Percentiles rank a stretch among this genome's conserved stretches.
phyloP scores from a whole-genome alignment of 2,329 filamentous ascomycete genomes.

The Pestalotiopsis sp. region DNA sequence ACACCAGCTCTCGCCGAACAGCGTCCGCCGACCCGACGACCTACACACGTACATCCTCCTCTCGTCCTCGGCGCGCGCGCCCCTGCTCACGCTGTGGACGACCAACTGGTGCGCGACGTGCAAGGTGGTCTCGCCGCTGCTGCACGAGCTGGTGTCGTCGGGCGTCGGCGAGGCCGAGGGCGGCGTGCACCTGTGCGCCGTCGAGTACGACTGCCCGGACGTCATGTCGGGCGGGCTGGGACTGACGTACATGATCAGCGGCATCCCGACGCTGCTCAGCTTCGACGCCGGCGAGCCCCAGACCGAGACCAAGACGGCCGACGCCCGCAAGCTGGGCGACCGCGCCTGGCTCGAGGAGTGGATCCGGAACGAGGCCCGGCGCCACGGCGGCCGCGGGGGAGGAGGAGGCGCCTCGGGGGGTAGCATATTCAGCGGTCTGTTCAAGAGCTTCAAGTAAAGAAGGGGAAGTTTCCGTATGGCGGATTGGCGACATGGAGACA shows the following conservation, averaged over 20 bases:
- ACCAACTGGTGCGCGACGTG: constrained; percentile 61
- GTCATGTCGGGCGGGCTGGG: constrained; percentile 52
- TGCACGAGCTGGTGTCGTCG: constrained; percentile 49
- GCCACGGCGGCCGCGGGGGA: constrained; percentile 46
- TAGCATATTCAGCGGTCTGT: constrained; percentile 31
- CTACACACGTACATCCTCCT: constrained; percentile 59
- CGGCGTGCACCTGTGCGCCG: constrained; percentile 54
- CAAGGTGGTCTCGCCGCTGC: constrained; percentile 49
- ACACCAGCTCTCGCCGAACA: constrained; percentile 26
- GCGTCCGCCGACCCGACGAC: constrained; percentile 56
- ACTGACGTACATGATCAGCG: constrained; percentile 59
- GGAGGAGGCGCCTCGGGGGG: constrained; percentile 35
- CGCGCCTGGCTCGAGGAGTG: constrained; percentile 54
- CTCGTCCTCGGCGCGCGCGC: constrained; percentile 53
- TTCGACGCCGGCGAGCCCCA: constrained; percentile 60
- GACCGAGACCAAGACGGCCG: constrained; percentile 49
- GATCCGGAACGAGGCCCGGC: constrained; percentile 53
- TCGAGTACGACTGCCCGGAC: constrained; percentile 62
- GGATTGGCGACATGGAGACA: not conserved
- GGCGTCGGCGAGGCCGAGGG: constrained; percentile 58
- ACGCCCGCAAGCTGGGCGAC: constrained; percentile 51
- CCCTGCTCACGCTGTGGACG: constrained; percentile 64
- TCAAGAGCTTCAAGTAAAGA: constrained; percentile 30
- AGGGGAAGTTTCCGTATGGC: not conserved
- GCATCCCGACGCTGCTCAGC: constrained; percentile 58